phyloP scores from a whole-genome alignment of 2,329 filamentous ascomycete species.

The Diaporthe aspalathi region DNA sequence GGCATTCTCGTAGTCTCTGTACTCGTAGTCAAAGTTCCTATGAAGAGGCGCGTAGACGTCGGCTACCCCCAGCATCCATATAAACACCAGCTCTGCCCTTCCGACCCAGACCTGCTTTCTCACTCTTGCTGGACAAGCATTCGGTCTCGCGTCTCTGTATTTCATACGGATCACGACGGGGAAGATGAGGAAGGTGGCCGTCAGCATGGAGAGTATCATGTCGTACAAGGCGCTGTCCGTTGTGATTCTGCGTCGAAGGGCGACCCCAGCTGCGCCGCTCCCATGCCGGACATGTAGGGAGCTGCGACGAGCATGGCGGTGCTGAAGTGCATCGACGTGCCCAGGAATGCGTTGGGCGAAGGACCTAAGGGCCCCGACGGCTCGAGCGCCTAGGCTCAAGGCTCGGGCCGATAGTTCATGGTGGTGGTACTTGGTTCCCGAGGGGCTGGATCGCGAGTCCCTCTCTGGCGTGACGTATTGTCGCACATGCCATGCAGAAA shows the following conservation, averaged over 20 bases:
- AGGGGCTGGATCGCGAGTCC: not conserved
- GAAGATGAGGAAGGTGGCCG: conserved; percentile 35
- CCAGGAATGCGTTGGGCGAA: conserved; percentile 44
- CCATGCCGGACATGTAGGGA: conserved; percentile 36
- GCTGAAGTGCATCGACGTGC: conserved; percentile 37
- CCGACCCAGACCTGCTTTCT: conserved; percentile 37
- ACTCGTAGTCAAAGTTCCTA: conserved; percentile 40
- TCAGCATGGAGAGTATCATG: conserved; percentile 39
- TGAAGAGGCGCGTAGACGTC: conserved; percentile 38
- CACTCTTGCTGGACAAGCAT: conserved; percentile 2
- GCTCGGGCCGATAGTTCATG: no score
- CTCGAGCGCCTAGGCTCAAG: conserved; percentile 41
- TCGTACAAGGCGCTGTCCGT: conserved; percentile 40
- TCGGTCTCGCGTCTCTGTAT: conserved; percentile 31
- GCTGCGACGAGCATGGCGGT: conserved; percentile 40
- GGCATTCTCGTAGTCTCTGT: conserved; percentile 13
- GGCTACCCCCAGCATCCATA: conserved; percentile 38
- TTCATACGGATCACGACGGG: conserved; percentile 40
- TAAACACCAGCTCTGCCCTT: conserved; percentile 33
- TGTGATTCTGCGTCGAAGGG: conserved; percentile 30
- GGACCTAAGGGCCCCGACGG: conserved; percentile 44
- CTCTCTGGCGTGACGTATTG: not conserved
- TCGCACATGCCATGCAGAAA: conserved; percentile 35
- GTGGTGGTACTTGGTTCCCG: not conserved
- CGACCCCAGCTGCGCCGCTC: not conserved